Conservation (phyloP, 441 rosid genomes). For the Erodium chrysanthum region DNA sequence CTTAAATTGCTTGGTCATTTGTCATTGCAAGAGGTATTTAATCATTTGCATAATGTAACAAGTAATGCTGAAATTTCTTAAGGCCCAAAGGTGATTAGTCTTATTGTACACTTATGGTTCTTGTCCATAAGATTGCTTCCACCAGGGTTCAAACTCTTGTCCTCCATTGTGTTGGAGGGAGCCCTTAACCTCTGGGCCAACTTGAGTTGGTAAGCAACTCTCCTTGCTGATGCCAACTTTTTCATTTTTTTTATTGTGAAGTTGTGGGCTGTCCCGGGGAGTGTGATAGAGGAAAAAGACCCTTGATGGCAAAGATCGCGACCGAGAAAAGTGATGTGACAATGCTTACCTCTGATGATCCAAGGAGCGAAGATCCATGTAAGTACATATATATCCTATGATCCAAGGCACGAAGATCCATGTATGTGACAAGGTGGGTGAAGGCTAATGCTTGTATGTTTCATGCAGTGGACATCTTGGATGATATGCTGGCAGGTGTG, state of each 20-base stretch:
- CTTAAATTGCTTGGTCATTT: not conserved
- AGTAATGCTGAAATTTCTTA: not conserved
- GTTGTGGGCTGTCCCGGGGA: slow-evolving; percentile 84
- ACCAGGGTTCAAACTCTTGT: too few relatives aligned
- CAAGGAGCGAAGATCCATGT: slow-evolving; percentile 37
- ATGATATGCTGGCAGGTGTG: slow-evolving; percentile 85
- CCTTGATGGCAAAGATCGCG: slow-evolving; percentile 76
- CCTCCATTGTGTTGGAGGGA: too few relatives aligned
- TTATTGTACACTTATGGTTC: not conserved
- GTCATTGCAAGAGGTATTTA: not conserved
- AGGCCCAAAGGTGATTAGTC: not conserved
- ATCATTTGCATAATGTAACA: not conserved
- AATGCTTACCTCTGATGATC: slow-evolving; percentile 81
- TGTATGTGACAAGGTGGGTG: not conserved
- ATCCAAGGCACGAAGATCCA: slow-evolving; percentile 50
- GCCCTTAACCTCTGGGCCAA: too few relatives aligned
- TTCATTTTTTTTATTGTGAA: slow-evolving; percentile 23
- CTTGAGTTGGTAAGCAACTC: not conserved
- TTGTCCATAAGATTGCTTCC: too few relatives aligned
- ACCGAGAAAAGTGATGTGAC: slow-evolving; percentile 92
- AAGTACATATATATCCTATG: slow-evolving; percentile 23
- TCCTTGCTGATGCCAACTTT: slow-evolving; percentile 15
- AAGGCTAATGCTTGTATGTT: not conserved
- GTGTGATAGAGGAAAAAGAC: slow-evolving; percentile 74
- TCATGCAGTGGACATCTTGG: slow-evolving; percentile 80